Evolutionary conservation across 495 filamentous ascomycete species (phyloP).

Genomic region (Apiosordaria backusii): DNA sequence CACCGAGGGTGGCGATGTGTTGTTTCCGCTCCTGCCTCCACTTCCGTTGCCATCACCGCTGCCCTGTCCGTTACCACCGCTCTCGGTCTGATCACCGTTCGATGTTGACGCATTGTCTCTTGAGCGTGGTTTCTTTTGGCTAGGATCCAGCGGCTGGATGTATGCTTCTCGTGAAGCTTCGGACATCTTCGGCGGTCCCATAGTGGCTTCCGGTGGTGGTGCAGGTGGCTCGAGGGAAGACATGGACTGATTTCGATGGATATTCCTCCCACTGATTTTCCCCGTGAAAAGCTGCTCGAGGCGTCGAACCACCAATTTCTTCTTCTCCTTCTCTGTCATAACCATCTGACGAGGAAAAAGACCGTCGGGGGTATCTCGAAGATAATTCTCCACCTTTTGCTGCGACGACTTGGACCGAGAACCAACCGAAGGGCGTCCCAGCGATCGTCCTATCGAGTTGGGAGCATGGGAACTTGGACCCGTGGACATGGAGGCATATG

Average conservation of each 20-base stretch:
- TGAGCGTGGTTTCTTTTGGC: conserved; percentile 32
- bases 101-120: conserved; percentile 39
- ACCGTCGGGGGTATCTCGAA: conserved; percentile 59
- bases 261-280: conserved; percentile 43
- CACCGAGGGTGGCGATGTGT: conserved; percentile 42
- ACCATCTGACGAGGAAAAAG: conserved; percentile 49
- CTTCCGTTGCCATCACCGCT: conserved; percentile 30
- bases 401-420: conserved; percentile 33
- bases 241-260: conserved; percentile 16
- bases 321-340: conserved; percentile 65
- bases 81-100: conserved; percentile 39
- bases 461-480: conserved; percentile 38
- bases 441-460: conserved; percentile 35
- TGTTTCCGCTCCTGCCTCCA: conserved; percentile 28
- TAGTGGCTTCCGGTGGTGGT: conserved; percentile 5
- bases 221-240: conserved; percentile 20
- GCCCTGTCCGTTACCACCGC: conserved; percentile 33
- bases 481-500: conserved; percentile 67
- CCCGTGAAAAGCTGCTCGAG: conserved; percentile 80
- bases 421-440: conserved; percentile 19
- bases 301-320: conserved; percentile 65
- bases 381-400: conserved; percentile 56
- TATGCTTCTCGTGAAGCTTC: conserved; percentile 39
- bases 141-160: conserved; percentile 31
- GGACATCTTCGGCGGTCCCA: conserved; percentile 11